Evolutionary conservation across 768 basidiomycete genomes (phyloP), one percentile per base, ranked within the genome.

Genomic region (Collybiopsis confluens): DNA sequence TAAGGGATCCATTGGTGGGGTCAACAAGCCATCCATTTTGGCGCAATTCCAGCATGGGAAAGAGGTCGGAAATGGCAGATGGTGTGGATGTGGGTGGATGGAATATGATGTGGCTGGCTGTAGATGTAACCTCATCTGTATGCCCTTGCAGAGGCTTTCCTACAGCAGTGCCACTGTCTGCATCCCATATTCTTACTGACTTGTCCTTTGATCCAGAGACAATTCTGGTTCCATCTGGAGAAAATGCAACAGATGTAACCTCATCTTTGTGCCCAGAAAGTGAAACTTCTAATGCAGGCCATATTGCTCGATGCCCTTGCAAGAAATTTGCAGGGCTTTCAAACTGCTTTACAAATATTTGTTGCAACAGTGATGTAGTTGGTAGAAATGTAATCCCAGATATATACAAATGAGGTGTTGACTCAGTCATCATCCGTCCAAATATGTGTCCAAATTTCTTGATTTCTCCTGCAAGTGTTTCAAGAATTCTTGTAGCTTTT

Each of bases 381-480:
- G 62, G 64, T 15, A 55, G 24, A 42, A 67, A 62, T 44, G 66
- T 57, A 4, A 67, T 40, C 8, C 56, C 64, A 15, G 64, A 65
- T n/a, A 65, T 15, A 47, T 65, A 65, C 20, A 65, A 28, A 52
- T 65, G 64, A 0, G 62, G 62, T 6, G 56, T 48, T 18, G 28
- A 42, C 33, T 47, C 55, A 28, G 42, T 47, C 48, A 60, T 59
- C 33, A 50, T 40, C 37, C 18, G 21, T 15, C 41, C 46, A 47
- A 56, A 59, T 6, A 35, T 20, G 37, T n/a, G 18, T 8, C 54
- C 23, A 36, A 55, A 58, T 13, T 46, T 48, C 7, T 24, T n/a
- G 4, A 27, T 30, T 16, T 56, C 54, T 18, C 4, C 2, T 4
- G 4, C 20, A 3, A 51, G n/a, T 1, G 26, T 28, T 41, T 37